phyloP scores from a whole-genome alignment of 257 asterid genomes.

The Craterostigma plantagineum region DNA sequence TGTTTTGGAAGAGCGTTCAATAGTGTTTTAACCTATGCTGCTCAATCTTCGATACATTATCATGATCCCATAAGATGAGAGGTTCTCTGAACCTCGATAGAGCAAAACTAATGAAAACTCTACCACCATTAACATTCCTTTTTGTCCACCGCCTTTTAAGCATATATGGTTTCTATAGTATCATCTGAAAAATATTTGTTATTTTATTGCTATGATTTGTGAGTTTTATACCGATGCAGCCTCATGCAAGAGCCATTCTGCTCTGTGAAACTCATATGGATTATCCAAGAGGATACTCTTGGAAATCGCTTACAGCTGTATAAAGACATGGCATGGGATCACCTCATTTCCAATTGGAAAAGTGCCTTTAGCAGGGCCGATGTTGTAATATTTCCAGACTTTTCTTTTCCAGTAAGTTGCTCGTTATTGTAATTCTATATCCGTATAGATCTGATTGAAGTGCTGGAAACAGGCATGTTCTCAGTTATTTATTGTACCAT shows the following conservation, averaged over 20 bases:
- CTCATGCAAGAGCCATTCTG: constrained; percentile 99
- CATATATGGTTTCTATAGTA: not conserved
- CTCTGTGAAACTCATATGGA: constrained; percentile 95
- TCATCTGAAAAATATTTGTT: constrained; percentile 1
- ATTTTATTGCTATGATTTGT: constrained; percentile 38
- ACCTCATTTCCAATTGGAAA: constrained; percentile 69
- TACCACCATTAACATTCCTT: not conserved
- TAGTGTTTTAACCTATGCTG: too few species aligned
- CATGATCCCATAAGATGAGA: too few species aligned
- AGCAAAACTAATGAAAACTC: not conserved
- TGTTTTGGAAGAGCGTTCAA: too few species aligned
- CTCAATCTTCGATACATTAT: too few species aligned
- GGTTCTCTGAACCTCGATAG: too few species aligned
- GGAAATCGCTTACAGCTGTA: constrained; percentile 61
- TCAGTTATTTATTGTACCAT: constrained; percentile 18
- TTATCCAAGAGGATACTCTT: constrained; percentile 81
- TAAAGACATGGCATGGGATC: constrained; percentile 49
- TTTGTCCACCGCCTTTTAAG: not conserved
- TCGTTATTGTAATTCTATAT: constrained; percentile 7
- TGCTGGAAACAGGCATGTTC: constrained; percentile 6
- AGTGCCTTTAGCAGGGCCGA: constrained; percentile 61
- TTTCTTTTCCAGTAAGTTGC: constrained; percentile 59
- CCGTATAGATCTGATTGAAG: constrained; percentile 9
- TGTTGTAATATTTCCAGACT: constrained; percentile 79
- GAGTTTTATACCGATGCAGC: constrained; percentile 91